A percentile compares a stretch with the other conserved stretches of the same genome.
Conservation (phyloP, 192 early-diverging fungal species). For the Linnemannia exigua region DNA sequence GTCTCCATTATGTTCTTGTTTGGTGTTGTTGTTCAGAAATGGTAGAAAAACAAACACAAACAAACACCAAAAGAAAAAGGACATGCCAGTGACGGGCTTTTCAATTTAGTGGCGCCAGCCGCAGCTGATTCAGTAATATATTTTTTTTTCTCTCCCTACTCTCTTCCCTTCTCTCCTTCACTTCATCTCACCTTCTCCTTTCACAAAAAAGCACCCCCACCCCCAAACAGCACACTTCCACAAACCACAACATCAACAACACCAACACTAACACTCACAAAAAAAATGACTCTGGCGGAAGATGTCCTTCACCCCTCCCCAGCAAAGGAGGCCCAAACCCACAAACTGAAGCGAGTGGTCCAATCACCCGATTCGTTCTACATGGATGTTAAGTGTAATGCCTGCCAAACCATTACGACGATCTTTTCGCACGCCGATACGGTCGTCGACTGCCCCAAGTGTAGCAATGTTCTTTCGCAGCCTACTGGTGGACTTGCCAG, state of each 20-base stretch:
- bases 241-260: not conserved
- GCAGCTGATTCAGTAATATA: not conserved
- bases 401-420: conserved; percentile 89
- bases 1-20: not conserved
- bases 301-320: conserved; percentile 95
- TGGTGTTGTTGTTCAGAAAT: no score
- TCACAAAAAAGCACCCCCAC: not conserved
- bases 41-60: no score
- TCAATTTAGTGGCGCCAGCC: not conserved
- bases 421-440: conserved; percentile 94
- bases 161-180: not conserved
- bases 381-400: conserved; percentile 99
- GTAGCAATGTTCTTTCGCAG: conserved; percentile 90
- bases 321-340: conserved; percentile 76
- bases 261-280: conserved; percentile 2
- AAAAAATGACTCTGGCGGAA: conserved; percentile 77
- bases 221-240: no score
- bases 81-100: not conserved
- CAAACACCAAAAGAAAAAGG: no score
- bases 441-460: conserved; percentile 87
- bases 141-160: not conserved
- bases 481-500: conserved; percentile 91
- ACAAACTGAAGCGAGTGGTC: conserved; percentile 76
- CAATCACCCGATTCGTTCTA: conserved; percentile 94
- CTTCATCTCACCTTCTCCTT: not conserved